Evolutionary conservation across 2,329 filamentous ascomycete species (phyloP).

Genomic region (Apiospora pterosperma): DNA sequence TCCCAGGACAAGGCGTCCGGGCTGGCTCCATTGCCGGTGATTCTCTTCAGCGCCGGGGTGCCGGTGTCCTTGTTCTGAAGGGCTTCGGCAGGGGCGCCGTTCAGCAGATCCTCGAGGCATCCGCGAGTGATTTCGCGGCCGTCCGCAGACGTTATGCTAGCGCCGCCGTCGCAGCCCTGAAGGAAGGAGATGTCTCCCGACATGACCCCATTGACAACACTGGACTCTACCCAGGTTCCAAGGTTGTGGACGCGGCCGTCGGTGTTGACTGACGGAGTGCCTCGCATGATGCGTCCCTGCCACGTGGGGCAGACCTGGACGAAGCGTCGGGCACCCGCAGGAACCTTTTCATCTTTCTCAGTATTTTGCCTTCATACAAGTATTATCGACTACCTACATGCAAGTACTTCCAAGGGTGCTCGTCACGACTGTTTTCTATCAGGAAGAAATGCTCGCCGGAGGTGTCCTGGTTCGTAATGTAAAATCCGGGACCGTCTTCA

Average conservation of each 20-base stretch:
- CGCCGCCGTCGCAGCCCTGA: slow-evolving; percentile 22
- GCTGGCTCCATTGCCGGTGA: slow-evolving; percentile 16
- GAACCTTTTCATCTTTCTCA: slow-evolving; percentile 12
- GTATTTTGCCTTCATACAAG: not conserved
- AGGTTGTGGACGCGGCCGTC: slow-evolving; percentile 19
- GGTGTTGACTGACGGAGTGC: slow-evolving; percentile 15
- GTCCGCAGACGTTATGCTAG: slow-evolving; percentile 16
- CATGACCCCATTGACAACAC: slow-evolving; percentile 11
- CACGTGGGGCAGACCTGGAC: slow-evolving; percentile 23
- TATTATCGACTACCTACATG: slow-evolving; percentile 10
- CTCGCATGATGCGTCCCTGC: slow-evolving; percentile 22
- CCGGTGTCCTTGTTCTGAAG: slow-evolving; percentile 13
- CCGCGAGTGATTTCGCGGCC: slow-evolving; percentile 12
- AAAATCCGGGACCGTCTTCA: slow-evolving; percentile 18
- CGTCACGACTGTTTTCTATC: slow-evolving; percentile 22
- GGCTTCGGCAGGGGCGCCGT: slow-evolving; percentile 14
- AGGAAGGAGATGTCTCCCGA: slow-evolving; percentile 23
- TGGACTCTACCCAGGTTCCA: slow-evolving; percentile 18
- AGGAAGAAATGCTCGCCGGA: slow-evolving; percentile 19
- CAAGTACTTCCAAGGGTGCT: slow-evolving; percentile 24
- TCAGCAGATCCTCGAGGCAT: slow-evolving; percentile 17
- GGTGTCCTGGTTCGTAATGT: slow-evolving; percentile 20
- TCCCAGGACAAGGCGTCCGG: slow-evolving; percentile 14
- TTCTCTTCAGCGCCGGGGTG: slow-evolving; percentile 11
- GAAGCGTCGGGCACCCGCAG: slow-evolving; percentile 16